These are phyloP conservation scores for Bjerkandera adusta DNA, from an alignment of 1,284 basidiomycete species.

Conservation along the genomic window DNA sequence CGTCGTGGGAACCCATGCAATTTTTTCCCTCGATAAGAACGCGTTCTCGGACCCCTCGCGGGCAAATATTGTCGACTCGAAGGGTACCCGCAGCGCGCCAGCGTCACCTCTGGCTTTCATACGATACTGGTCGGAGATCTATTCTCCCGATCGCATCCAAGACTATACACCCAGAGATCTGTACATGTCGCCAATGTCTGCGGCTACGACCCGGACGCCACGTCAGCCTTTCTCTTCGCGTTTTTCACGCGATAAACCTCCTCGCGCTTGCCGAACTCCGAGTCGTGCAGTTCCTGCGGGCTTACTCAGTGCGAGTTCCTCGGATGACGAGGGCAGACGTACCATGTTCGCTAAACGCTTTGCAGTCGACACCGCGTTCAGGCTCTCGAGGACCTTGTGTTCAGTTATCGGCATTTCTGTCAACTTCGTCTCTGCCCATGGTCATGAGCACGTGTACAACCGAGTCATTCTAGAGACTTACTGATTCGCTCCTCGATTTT, in stretches of 20 bases:
- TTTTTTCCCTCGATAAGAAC: no score
- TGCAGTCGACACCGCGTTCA: constrained; percentile 89
- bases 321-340: constrained; percentile 22
- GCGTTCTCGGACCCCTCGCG: no score
- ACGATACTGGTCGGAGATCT: no score
- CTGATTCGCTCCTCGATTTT: constrained; percentile 87
- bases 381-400: constrained; percentile 77
- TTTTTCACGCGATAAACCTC: constrained; percentile 72
- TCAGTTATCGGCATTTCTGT: constrained; percentile 78
- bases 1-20: no score
- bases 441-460: not conserved
- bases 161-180: no score
- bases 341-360: constrained; percentile 96
- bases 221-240: constrained; percentile 35
- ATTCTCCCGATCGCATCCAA: no score
- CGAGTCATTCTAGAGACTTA: constrained; percentile 35
- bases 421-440: constrained; percentile 63
- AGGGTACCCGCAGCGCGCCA: no score
- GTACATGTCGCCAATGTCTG: no score
- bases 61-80: no score
- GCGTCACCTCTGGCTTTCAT: no score
- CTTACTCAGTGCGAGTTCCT: constrained; percentile 2
- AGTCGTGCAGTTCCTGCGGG: constrained; percentile 83
- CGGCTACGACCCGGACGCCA: constrained; percentile 13
- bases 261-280: constrained; percentile 88